These are phyloP conservation scores for Pichia heedii DNA, from an alignment of 805 yeast genomes.

Conservation along the genomic window DNA sequence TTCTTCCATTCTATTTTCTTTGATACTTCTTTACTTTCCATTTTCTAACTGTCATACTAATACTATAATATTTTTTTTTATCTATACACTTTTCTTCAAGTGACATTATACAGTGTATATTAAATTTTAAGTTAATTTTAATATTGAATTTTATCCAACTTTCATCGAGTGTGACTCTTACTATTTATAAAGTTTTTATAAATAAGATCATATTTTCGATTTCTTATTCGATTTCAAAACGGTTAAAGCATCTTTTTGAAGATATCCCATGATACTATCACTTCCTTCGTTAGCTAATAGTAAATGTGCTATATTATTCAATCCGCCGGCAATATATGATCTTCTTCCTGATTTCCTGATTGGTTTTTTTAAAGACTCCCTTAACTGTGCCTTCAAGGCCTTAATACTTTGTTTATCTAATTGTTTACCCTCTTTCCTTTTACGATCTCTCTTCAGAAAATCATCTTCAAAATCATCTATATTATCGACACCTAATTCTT, in stretches of 20 bases:
- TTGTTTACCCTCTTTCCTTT: slow-evolving; percentile 43
- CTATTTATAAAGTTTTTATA: too few relatives aligned
- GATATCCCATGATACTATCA: slow-evolving; percentile 70
- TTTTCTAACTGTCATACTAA: slow-evolving; percentile 2
- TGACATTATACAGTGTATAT: not conserved
- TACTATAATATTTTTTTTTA: not conserved
- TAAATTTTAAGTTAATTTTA: not conserved
- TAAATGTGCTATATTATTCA: slow-evolving; percentile 68
- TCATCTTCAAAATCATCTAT: slow-evolving; percentile 62
- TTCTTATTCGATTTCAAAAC: slow-evolving; percentile 33
- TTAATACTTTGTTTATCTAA: slow-evolving; percentile 42
- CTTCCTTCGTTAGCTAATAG: slow-evolving; percentile 47
- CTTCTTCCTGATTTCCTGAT: slow-evolving; percentile 56
- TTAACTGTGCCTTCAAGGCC: slow-evolving; percentile 42
- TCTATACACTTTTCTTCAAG: not conserved
- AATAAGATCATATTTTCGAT: slow-evolving; percentile 8
- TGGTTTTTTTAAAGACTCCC: slow-evolving; percentile 41
- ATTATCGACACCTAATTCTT: slow-evolving; percentile 78
- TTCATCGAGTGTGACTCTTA: too few relatives aligned
- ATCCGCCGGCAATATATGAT: slow-evolving; percentile 73
- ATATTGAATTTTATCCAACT: not conserved
- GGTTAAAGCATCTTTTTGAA: slow-evolving; percentile 57
- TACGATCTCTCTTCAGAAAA: slow-evolving; percentile 52
- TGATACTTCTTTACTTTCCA: not conserved
- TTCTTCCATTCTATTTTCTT: not conserved